A percentile compares a stretch with the other conserved stretches of the same genome.
Conservation (phyloP, 805 yeast species). For the Saccharomyces kudriavzevii region DNA sequence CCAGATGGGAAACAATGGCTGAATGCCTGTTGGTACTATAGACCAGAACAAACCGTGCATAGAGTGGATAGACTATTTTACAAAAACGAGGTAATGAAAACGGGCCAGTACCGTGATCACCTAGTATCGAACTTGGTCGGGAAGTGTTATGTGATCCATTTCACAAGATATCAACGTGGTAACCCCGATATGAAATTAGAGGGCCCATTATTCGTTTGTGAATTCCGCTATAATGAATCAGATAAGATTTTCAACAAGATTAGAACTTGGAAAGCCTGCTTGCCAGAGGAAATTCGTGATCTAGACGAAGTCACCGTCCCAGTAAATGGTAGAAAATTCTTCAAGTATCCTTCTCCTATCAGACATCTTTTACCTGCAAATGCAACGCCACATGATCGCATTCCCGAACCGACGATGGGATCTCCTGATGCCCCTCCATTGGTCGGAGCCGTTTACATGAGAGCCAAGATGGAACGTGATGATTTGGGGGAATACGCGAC, state of each 20-base stretch:
- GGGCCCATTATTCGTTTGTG: slow-evolving; percentile 87
- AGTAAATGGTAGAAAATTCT: slow-evolving; percentile 55
- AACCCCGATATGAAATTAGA: slow-evolving; percentile 77
- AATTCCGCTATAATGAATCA: slow-evolving; percentile 84
- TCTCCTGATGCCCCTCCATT: slow-evolving; percentile 88
- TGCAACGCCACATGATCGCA: slow-evolving; percentile 62
- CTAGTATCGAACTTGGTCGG: slow-evolving; percentile 80
- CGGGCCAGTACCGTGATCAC: slow-evolving; percentile 95
- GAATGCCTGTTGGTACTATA: slow-evolving; percentile 94
- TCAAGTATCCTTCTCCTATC: slow-evolving; percentile 78
- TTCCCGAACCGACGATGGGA: slow-evolving; percentile 77
- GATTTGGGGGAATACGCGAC: slow-evolving; percentile 71
- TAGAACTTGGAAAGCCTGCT: slow-evolving; percentile 96
- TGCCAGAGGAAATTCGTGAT: slow-evolving; percentile 92
- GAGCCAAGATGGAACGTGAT: slow-evolving; percentile 68
- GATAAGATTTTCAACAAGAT: slow-evolving; percentile 89
- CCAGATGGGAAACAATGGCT: slow-evolving; percentile 76
- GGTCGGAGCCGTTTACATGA: slow-evolving; percentile 79
- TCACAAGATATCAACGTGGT: slow-evolving; percentile 90
- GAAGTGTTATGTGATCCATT: slow-evolving; percentile 89
- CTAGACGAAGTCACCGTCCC: slow-evolving; percentile 72
- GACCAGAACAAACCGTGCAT: slow-evolving; percentile 97
- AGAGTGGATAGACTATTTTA: slow-evolving; percentile 81
- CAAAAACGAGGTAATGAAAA: slow-evolving; percentile 90
- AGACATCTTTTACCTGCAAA: slow-evolving; percentile 66